These are phyloP conservation scores for Ophiostoma tasmaniense DNA, from an alignment of 2,329 filamentous ascomycete genomes.

Conservation along the genomic window DNA sequence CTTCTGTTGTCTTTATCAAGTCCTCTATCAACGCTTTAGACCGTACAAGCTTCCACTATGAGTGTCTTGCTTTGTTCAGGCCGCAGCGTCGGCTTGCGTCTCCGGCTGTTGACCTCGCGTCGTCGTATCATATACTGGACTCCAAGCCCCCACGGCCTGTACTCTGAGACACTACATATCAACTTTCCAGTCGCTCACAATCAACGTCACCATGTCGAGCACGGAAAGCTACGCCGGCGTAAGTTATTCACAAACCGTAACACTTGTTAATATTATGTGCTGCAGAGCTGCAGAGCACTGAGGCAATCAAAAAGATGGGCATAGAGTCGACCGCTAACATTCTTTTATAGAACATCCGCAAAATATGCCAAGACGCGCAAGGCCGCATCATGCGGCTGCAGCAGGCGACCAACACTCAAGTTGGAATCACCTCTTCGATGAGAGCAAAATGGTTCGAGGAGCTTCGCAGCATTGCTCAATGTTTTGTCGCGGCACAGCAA, in stretches of 20 bases:
- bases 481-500: conserved; percentile 21
- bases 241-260: neutral
- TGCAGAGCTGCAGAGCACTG: neutral
- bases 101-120: neutral
- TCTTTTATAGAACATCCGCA: conserved; percentile 18
- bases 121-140: neutral
- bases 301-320: neutral
- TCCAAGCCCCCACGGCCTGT: neutral
- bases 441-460: conserved; percentile 18
- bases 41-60: neutral
- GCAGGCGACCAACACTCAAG: conserved; percentile 20
- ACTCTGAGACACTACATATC: neutral
- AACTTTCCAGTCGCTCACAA: neutral
- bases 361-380: conserved; percentile 19
- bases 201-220: neutral
- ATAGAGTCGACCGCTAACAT: neutral
- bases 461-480: conserved; percentile 19
- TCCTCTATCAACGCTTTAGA: neutral
- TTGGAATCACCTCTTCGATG: conserved; percentile 15
- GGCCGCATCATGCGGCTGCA: conserved; percentile 21
- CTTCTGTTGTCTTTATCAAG: neutral
- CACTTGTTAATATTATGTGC: neutral
- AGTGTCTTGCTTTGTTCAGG: neutral
- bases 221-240: neutral
- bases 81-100: neutral